phyloP scores from a whole-genome alignment of 495 filamentous ascomycete species.

The Parachaetomium inaequale region DNA sequence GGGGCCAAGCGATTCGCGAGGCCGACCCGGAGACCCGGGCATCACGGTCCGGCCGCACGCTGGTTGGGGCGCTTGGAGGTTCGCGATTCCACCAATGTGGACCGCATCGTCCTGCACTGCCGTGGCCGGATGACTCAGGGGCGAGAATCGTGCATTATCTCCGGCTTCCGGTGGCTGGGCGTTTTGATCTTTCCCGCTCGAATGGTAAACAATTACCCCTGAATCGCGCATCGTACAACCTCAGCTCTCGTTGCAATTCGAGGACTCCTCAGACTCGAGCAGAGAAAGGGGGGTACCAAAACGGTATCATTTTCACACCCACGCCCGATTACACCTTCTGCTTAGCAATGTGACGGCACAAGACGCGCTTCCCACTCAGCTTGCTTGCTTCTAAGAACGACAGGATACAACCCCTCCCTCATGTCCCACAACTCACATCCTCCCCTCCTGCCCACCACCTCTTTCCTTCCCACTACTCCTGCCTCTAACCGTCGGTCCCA shows the following conservation, averaged over 20 bases:
- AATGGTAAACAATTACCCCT: conserved; percentile 11
- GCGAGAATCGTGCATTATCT: neutral
- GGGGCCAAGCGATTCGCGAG: neutral
- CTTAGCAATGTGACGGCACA: neutral
- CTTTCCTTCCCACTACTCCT: neutral
- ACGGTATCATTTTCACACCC: neutral
- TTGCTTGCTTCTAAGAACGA: neutral
- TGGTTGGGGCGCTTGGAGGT: conserved; percentile 4
- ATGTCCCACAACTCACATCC: neutral
- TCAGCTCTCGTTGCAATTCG: neutral
- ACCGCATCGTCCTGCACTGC: neutral
- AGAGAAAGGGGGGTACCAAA: neutral
- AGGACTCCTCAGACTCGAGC: neutral
- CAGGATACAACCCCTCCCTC: neutral
- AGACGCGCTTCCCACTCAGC: neutral
- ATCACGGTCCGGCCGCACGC: neutral
- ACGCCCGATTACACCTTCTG: neutral
- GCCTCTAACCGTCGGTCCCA: conserved; percentile 73
- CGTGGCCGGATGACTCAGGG: neutral
- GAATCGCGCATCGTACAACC: neutral
- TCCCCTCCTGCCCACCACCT: neutral
- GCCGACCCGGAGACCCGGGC: neutral
- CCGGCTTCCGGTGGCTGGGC: neutral
- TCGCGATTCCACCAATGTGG: neutral
- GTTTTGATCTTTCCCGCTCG: neutral